Base-by-base conservation (phyloP, 768 basidiomycete genomes). In the Boletus huronensis region DNA sequence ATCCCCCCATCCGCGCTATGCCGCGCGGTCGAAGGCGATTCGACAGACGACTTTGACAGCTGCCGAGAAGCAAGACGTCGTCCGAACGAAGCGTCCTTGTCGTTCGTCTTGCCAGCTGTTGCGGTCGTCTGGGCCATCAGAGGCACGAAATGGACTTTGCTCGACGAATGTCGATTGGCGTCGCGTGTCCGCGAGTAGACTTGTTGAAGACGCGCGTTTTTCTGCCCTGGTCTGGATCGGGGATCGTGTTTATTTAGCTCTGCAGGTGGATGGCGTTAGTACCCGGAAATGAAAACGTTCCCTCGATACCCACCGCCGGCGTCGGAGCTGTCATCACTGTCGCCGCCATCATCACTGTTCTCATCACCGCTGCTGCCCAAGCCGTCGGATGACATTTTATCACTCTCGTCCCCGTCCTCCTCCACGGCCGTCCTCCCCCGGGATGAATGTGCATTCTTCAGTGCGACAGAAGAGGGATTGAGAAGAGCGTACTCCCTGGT, bases 401-500 rank as follows among this genome's bases (percentile, higher is more conserved):
- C 89, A 60, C 87, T 90, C 66, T 93, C 90, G 17, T 94, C 94
- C 29, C 90, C 90, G 60, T 95, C 92, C 34, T 90, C 84, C 64
- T 94, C 90, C 25, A 92, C 90, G 1, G 87, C 91, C 1, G 91
- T 95, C 78, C 82, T 90, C 47, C 72, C 70, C 58, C 76, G 72
- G 32, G 60, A 64, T 54, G 55, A 68, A 50, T 62, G 64, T 48
- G 43, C 67, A 65, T 75, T 72, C 67, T 76, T 81, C 66, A 80
- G 80, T 29, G 81, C 78, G n/a, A 75, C 83, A 10, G 87, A 73
- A 19, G 93, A 95, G 14, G 96, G 96, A 70, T 98, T 94, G 67
- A 98, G 82, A 59, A 98, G 72, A n/a, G 87, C 89, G 69, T 79
- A 98, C 75, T 98, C 97, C 63, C 90, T 79, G 60, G 78, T 90